Evolutionary conservation across 768 basidiomycete species (phyloP), one percentile per base, ranked within the genome.

Genomic region (Lentinula guzmanii): DNA sequence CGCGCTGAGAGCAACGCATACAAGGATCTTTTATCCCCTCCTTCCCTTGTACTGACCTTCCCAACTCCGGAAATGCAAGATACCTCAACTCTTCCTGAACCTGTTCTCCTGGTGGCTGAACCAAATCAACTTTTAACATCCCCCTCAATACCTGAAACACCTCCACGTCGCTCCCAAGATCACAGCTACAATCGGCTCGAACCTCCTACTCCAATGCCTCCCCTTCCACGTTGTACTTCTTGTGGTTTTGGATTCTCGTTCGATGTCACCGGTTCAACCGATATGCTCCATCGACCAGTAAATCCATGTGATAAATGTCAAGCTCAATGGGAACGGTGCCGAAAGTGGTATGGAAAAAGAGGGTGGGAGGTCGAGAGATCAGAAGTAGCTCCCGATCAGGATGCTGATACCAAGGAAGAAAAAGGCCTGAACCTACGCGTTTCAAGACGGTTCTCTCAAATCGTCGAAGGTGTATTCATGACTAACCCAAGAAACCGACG

Each of bases 261-360:
- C 34, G 58, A 59, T 24, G 37, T 48, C 37, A 59, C 45, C 34
- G 33, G 58, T 15, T 59, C 58, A 28, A 34, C 21, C 4, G 45
- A 45, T 37, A 41, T 35, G 48, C 31, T 59, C 50, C 45, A 43
- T 34, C 33, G 45, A 50, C 33, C 33, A 9, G 8, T 59, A 31
- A 15, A 45, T 13, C 58, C 58, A 16, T 59, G 58, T 33, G 33
- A 50, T 10, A 37, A 59, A 21, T 59, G 58, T 37, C 43, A 51
- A 46, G 58, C 21, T 13, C 58, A 59, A 39, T 59, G 58, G 58
- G 42, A 59, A 3, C 21, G 48, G 31, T 59, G 58, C 18, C 48
- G 24, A 46, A 59, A 50, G 10, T 59, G 58, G 58, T 59, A 59
- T 35, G 58, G 58, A 24, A 59, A 59, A n/a, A 59, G 58, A 46